Base-by-base conservation (phyloP, 148 eudicot genomes). In the Camellia japonica region DNA sequence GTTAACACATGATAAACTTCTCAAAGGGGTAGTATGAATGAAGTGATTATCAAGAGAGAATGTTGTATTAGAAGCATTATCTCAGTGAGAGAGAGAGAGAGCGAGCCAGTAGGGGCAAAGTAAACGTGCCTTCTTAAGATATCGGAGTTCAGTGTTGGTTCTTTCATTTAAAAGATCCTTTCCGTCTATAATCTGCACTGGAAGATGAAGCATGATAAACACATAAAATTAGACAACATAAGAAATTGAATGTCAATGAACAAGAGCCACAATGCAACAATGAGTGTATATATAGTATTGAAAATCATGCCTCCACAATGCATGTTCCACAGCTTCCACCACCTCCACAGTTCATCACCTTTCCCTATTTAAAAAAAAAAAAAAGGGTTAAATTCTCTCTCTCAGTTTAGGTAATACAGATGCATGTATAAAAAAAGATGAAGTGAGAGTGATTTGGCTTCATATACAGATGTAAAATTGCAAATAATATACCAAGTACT, bases 271-370 rank as follows among this genome's bases (percentile, higher is more conserved):
- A 4, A 42, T 30, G 38, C 38, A 30, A 30, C 38, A 30, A 30
- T 30, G 38, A 30, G 38, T 30, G 38, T 30, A 30, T 30, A 54
- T 19, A 54, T 19, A 43, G 52, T 8, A 72, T 30, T n/a, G 23
- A 61, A 62, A 8, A 43, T 15, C 23, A 44, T 88, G 93, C 98
- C 97, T 94, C 98, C 58, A 94, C 98, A 58, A 93, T 94, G 85
- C 98, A 95, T 5, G 98, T 95, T 73, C 98, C 98, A 75, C 98
- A 95, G 77, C 89, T 95, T 85, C 97, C 98, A 78, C 93, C 96
- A 61, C 98, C 98, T 60, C 98, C 98, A 82, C 98, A 95, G 66
- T 93, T 95, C 98, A 93, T 95, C 84, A 93, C 79, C 80, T 95
- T 95, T 6, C 98, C 98, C 98, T 95, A 47, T 58, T 30, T 54